A percentile compares a stretch with the other conserved stretches of the same genome.
Conservation (phyloP, 2,329 filamentous ascomycete genomes). For the Calonectria pseudoturangicola region DNA sequence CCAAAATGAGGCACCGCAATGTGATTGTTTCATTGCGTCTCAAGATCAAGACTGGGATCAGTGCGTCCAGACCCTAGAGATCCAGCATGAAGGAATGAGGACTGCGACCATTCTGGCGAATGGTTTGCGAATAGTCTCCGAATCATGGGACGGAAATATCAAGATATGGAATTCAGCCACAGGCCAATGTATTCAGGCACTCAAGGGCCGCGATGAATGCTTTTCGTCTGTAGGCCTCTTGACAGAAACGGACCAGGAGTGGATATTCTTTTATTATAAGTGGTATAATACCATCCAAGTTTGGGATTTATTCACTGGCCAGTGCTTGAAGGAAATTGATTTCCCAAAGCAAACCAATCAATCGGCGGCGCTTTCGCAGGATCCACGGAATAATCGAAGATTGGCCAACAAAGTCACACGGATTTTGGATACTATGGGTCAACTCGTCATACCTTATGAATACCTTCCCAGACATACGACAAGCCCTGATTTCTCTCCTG, state of each 20-base stretch:
- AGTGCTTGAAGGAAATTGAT: background rate
- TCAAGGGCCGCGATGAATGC: background rate
- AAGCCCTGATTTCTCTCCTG: slow-evolving; percentile 1
- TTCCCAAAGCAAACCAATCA: rapidly evolving
- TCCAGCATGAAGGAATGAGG: rapidly evolving
- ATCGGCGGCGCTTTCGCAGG: too few relatives aligned
- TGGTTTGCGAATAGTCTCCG: background rate
- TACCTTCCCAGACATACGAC: too few relatives aligned
- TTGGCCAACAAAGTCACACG: too few relatives aligned
- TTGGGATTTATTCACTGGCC: background rate
- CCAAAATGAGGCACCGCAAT: background rate
- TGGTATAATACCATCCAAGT: background rate
- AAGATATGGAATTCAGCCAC: background rate
- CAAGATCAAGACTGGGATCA: background rate
- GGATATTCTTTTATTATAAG: background rate
- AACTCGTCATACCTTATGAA: background rate
- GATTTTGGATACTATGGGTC: background rate
- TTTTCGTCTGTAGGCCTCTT: background rate
- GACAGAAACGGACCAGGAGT: background rate
- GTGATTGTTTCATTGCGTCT: background rate
- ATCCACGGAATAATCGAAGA: too few relatives aligned
- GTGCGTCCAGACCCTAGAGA: background rate
- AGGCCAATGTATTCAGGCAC: background rate
- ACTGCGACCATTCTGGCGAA: background rate
- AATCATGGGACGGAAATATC: background rate